These are phyloP conservation scores for Verticillium nonalfalfae DNA, from an alignment of 2,329 filamentous ascomycete genomes.

Conservation along the genomic window DNA sequence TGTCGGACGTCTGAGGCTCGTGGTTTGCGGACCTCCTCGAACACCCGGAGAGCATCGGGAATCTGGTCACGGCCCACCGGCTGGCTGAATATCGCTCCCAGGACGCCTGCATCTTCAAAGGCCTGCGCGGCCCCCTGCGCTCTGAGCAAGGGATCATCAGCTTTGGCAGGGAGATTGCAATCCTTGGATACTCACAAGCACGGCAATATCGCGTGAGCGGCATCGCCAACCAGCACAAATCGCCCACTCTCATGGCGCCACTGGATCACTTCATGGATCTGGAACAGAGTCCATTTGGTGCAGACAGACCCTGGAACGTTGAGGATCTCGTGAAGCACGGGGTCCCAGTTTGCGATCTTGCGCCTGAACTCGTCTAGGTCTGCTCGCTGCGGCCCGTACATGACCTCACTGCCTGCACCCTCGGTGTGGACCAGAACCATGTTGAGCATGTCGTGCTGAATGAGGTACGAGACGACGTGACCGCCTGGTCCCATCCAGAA, in stretches of 20 bases:
- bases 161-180: neutral
- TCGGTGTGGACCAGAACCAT: neutral
- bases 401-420: neutral
- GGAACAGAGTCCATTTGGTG: neutral
- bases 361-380: neutral
- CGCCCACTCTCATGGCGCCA: neutral
- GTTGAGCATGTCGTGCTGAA: neutral
- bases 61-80: neutral
- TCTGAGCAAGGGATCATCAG: neutral
- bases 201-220: neutral
- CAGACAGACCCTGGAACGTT: neutral
- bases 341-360: neutral
- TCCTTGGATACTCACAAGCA: neutral
- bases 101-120: neutral
- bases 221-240: neutral
- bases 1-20: neutral
- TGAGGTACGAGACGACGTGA: neutral
- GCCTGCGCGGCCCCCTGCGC: neutral
- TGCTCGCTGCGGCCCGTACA: neutral
- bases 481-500: neutral
- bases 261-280: neutral
- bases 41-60: neutral
- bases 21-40: neutral
- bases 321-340: neutral
- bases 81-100: neutral